Percentiles rank a stretch among this genome's conserved stretches.
These are phyloP conservation scores for Epichloe hybrida DNA, from an alignment of 2,329 filamentous ascomycete genomes.

Conservation along the genomic window DNA sequence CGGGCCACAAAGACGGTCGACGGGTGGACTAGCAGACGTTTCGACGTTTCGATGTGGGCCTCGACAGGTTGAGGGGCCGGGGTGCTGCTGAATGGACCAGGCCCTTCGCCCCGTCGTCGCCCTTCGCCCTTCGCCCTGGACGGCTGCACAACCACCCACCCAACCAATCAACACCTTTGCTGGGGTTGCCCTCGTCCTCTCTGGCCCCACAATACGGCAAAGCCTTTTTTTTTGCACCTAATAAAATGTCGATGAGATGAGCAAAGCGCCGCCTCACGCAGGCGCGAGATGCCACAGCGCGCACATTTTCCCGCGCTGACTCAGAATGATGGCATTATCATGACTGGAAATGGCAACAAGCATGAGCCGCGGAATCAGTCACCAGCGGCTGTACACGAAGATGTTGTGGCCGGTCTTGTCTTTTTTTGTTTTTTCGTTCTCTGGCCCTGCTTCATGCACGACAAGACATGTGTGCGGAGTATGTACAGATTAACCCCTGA, in stretches of 20 bases:
- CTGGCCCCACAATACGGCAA: background rate
- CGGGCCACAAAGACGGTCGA: constrained; percentile 1
- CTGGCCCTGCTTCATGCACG: background rate
- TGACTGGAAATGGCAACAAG: background rate
- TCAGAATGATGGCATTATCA: background rate
- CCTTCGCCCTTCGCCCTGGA: no score
- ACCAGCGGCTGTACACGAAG: no score
- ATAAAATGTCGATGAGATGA: no score
- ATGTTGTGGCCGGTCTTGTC: background rate
- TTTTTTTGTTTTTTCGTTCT: no score
- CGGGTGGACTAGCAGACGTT: constrained; percentile 1
- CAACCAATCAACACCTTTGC: background rate
- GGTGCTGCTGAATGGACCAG: background rate
- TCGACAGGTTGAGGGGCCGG: background rate
- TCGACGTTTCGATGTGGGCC: constrained; percentile 2
- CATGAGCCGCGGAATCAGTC: no score
- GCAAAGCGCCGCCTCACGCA: no score
- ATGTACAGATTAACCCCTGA: no score
- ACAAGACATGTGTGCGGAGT: background rate
- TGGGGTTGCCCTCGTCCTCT: background rate
- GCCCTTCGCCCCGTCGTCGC: no score
- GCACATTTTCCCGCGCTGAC: background rate
- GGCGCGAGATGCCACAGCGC: background rate
- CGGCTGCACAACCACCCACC: no score
- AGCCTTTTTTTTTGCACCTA: background rate